phyloP scores from a whole-genome alignment of 352 stramenopile species.

The Plasmopara halstedii region DNA sequence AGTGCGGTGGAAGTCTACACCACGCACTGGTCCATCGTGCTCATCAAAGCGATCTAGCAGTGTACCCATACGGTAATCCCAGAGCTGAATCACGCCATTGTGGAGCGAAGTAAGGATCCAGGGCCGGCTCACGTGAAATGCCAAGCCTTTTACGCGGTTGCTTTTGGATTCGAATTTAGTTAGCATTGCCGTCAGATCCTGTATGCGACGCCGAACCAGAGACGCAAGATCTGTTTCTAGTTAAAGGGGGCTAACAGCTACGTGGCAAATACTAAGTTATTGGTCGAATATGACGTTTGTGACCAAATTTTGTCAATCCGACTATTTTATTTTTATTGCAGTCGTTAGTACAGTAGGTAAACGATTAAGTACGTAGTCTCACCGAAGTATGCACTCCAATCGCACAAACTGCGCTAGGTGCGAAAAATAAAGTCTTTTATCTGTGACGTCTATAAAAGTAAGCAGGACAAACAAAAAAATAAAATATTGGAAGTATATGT shows the following conservation, averaged over 20 bases:
- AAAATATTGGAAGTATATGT: too few relatives aligned
- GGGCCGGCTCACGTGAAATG: constrained; percentile 97
- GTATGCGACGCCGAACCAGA: background rate
- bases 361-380: too few relatives aligned
- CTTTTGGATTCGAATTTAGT: constrained; percentile 99
- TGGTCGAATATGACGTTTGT: background rate
- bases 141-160: constrained; percentile 98
- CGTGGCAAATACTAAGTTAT: background rate
- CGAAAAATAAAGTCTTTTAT: too few relatives aligned
- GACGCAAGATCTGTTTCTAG: background rate
- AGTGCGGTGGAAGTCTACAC: constrained; percentile 97
- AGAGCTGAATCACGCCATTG: constrained; percentile 97
- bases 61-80: constrained; percentile 99
- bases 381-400: too few relatives aligned
- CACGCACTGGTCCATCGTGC: constrained; percentile 98
- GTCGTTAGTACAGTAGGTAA: too few relatives aligned
- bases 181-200: constrained; percentile 85
- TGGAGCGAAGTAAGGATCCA: constrained; percentile 99
- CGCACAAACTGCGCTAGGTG: too few relatives aligned
- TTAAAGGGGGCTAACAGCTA: background rate
- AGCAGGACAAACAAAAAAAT: too few relatives aligned
- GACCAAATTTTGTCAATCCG: background rate
- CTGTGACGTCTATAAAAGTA: too few relatives aligned
- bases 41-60: constrained; percentile 99
- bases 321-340: too few relatives aligned